Base-by-base conservation (phyloP, 2,329 filamentous ascomycete species). In the Aureobasidium lini region DNA sequence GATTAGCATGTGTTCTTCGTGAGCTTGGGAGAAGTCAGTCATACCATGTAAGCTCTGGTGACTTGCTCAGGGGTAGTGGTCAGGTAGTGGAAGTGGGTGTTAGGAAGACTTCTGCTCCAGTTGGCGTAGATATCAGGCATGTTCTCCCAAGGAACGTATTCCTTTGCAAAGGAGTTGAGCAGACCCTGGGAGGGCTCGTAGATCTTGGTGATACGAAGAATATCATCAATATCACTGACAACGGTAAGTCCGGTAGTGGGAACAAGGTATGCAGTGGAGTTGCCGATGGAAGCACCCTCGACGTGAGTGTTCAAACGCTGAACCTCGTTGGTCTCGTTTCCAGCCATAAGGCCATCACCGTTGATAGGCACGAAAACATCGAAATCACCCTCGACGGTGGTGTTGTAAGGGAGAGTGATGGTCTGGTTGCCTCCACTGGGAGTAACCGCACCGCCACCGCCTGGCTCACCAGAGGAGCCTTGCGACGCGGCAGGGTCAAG, bases 81-180 rank as follows among this genome's bases (percentile, higher is more conserved):
- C 18, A 92, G 78, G 73, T 92, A 92, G 73, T 91, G 88, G 76
- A 91, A 92, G 70, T 91, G 88, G 62, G 85, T 78, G 66, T 89
- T 80, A 0, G 83, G 80, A 13, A 89, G 76, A 23, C 78, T 82
- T n/a, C 74, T 73, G 1, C 81, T 84, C 87, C 88, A 91, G 67
- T 90, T 89, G 64, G 84, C 82, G 70, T 90, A 92, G 64, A 91
- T 85, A 2, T 84, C 79, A 0, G 88, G 88, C 89, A 92, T 92
- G 72, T 91, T 87, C 77, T 86, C 78, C 88, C 88, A 92, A 0
- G 82, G 78, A 0, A 78, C 80, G 69, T 89, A 92, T 0, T 85
- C 78, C 4, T 83, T 80, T 0, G 88, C 88, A 67, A 92, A 91
- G 0, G 87, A 85, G 73, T 92, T 92, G 10, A 91, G 76, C 0